phyloP scores from a whole-genome alignment of 2,329 filamentous ascomycete species.

The Seiridium unicorne region DNA sequence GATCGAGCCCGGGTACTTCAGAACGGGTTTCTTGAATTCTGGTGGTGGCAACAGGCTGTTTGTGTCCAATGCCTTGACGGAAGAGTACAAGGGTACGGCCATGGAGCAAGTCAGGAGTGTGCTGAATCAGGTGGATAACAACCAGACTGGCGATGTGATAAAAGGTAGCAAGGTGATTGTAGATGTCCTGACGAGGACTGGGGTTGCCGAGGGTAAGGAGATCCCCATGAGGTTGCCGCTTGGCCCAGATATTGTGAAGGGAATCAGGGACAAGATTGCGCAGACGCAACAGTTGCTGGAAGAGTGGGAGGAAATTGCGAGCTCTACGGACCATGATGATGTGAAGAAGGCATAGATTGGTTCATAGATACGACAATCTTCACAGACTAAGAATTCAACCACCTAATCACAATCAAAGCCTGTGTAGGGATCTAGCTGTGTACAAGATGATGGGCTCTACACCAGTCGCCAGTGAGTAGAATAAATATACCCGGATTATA shows the following conservation, averaged over 20 bases:
- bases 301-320: slow-evolving; percentile 47
- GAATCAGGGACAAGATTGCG: slow-evolving; percentile 41
- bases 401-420: too few relatives aligned
- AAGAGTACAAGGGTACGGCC: slow-evolving; percentile 25
- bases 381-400: too few relatives aligned
- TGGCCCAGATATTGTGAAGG: slow-evolving; percentile 47
- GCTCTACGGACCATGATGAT: slow-evolving; percentile 33
- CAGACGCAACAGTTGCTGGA: slow-evolving; percentile 40
- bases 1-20: slow-evolving; percentile 53
- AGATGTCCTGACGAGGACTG: slow-evolving; percentile 52
- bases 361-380: too few relatives aligned
- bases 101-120: slow-evolving; percentile 25
- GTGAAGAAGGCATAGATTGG: slow-evolving; percentile 11
- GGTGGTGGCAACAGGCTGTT: slow-evolving; percentile 24
- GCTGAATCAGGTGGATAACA: slow-evolving; percentile 37
- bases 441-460: too few relatives aligned
- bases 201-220: slow-evolving; percentile 42
- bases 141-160: slow-evolving; percentile 53
- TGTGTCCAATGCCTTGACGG: slow-evolving; percentile 25
- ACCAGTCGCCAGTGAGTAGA: too few relatives aligned
- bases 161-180: slow-evolving; percentile 53
- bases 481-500: too few relatives aligned
- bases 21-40: slow-evolving; percentile 45
- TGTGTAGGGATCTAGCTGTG: too few relatives aligned
- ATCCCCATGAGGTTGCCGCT: slow-evolving; percentile 54